phyloP scores from a whole-genome alignment of 768 basidiomycete genomes.

The Mycena chlorophos region DNA sequence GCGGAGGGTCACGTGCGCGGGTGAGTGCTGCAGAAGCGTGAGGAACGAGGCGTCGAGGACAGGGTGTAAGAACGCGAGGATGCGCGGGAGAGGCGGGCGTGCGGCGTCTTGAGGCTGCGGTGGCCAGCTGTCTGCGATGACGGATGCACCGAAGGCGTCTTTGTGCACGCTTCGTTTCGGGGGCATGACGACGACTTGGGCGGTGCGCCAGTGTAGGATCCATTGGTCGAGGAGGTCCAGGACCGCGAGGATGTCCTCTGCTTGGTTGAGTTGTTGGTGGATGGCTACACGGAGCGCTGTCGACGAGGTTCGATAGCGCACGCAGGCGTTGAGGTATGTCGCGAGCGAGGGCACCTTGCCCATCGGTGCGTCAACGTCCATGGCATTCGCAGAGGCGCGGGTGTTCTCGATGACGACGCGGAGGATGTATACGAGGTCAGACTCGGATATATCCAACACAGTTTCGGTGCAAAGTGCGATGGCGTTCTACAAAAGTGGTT shows the following conservation, averaged over 20 bases:
- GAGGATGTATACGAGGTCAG: slow-evolving; percentile 58
- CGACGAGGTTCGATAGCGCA: slow-evolving; percentile 41
- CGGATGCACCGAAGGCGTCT: slow-evolving; percentile 42
- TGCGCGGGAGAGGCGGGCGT: slow-evolving; percentile 47
- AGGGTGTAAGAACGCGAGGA: slow-evolving; percentile 58
- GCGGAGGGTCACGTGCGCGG: slow-evolving; percentile 55
- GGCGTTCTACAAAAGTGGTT: slow-evolving; percentile 36
- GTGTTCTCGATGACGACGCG: slow-evolving; percentile 42
- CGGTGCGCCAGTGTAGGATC: slow-evolving; percentile 40
- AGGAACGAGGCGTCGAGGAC: slow-evolving; percentile 75
- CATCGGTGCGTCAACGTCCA: slow-evolving; percentile 34
- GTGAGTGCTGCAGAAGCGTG: slow-evolving; percentile 61
- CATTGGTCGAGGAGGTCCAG: slow-evolving; percentile 51
- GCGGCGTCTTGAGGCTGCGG: slow-evolving; percentile 24
- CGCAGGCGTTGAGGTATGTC: slow-evolving; percentile 36
- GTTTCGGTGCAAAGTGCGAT: slow-evolving; percentile 52
- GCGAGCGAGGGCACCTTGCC: slow-evolving; percentile 32
- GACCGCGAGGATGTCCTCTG: slow-evolving; percentile 48
- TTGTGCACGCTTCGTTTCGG: slow-evolving; percentile 40
- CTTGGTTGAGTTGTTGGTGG: slow-evolving; percentile 48
- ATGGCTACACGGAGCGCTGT: slow-evolving; percentile 50
- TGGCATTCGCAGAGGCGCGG: slow-evolving; percentile 41
- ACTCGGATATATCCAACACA: slow-evolving; percentile 66
- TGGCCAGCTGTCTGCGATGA: slow-evolving; percentile 27
- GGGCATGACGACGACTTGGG: slow-evolving; percentile 40